These are phyloP conservation scores for Pythium folliculosum DNA, from an alignment of 352 stramenopile genomes.

Conservation along the genomic window DNA sequence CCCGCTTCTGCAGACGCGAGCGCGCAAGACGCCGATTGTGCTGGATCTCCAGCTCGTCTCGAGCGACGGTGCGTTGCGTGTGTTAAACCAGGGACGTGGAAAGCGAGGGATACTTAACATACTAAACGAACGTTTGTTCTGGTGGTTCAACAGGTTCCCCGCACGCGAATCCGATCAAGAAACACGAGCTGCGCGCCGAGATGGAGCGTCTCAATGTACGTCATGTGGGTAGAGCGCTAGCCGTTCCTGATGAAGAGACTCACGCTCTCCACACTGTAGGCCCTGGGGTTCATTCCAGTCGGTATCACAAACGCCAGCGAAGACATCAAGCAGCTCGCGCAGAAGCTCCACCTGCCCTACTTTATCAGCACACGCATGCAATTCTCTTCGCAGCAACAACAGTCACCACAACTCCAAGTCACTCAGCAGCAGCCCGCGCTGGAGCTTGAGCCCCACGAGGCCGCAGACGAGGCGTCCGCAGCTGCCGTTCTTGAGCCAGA, in stretches of 20 bases:
- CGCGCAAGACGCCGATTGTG: conserved; percentile 61
- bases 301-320: conserved; percentile 86
- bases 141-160: conserved; percentile 48
- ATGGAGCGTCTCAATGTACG: conserved; percentile 62
- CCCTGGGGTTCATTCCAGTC: conserved; percentile 56
- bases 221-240: background rate
- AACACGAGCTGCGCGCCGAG: conserved; percentile 67
- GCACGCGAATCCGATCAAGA: conserved; percentile 78
- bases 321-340: conserved; percentile 75
- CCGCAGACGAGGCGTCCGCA: background rate
- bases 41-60: conserved; percentile 75
- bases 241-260: background rate
- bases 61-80: conserved; percentile 49
- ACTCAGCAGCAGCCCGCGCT: background rate
- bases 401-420: no score
- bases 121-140: background rate
- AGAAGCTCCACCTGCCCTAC: conserved; percentile 62
- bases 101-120: background rate
- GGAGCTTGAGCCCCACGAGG: background rate
- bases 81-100: conserved; percentile 7
- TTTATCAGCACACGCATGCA: conserved; percentile 76
- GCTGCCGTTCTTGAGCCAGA: background rate
- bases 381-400: conserved; percentile 25
- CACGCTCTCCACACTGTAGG: background rate
- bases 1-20: conserved; percentile 44